These are phyloP conservation scores for Aspergillaceae sp. DNA, from an alignment of 2,329 filamentous ascomycete genomes.

Conservation along the genomic window DNA sequence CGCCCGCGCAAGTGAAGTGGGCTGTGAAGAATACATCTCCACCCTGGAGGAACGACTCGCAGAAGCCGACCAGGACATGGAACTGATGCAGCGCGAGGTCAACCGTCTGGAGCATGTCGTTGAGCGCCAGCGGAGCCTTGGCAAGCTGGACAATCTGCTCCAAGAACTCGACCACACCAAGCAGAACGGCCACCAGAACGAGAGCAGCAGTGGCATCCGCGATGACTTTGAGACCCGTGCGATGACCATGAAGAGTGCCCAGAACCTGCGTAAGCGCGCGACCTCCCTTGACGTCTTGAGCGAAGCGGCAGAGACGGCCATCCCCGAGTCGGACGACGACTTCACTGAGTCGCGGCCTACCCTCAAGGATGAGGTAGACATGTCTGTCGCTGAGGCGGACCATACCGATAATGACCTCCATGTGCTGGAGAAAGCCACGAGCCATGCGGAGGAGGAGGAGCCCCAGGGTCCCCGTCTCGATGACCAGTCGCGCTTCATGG, in stretches of 20 bases:
- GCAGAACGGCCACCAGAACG: conserved; percentile 42
- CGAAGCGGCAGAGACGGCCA: conserved; percentile 38
- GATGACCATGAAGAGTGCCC: conserved; percentile 11
- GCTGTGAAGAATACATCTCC: conserved; percentile 93
- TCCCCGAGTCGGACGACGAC: conserved; percentile 38
- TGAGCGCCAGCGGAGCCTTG: conserved; percentile 87
- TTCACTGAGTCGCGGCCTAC: conserved; percentile 26
- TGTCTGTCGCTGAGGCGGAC: not conserved
- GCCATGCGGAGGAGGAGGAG: conserved; percentile 13
- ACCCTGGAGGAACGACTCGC: conserved; percentile 91
- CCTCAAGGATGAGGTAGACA: conserved; percentile 16
- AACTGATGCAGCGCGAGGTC: conserved; percentile 94
- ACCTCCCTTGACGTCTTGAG: conserved; percentile 35
- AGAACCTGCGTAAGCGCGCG: conserved; percentile 22
- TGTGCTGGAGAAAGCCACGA: conserved; percentile 28
- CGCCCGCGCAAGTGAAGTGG: conserved; percentile 79
- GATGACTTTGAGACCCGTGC: conserved; percentile 10
- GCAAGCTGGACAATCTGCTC: conserved; percentile 85
- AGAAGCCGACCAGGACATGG: conserved; percentile 90
- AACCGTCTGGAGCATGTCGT: conserved; percentile 90
- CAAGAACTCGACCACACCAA: conserved; percentile 69
- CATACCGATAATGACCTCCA: conserved; percentile 18
- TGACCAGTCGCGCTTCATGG: conserved; percentile 75
- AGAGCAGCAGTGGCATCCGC: conserved; percentile 3
- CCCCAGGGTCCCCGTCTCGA: conserved; percentile 55